These are phyloP conservation scores for Sporothrix variecibatus DNA, from an alignment of 2,329 filamentous ascomycete species.

Conservation along the genomic window DNA sequence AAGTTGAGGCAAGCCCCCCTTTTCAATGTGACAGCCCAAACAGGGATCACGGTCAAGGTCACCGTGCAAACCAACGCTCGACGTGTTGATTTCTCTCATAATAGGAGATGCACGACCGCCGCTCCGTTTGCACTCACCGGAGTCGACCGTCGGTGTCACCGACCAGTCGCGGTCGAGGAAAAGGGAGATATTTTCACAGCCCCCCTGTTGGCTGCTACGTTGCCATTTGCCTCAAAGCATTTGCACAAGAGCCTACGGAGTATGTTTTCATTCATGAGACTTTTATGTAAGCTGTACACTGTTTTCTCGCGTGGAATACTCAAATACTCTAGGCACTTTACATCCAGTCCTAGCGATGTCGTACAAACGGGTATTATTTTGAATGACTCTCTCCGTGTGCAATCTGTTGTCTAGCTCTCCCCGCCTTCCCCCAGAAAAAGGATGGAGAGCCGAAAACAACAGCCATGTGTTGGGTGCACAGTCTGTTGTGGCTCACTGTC, in stretches of 20 bases:
- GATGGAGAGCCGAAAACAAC: not conserved
- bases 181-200: not conserved
- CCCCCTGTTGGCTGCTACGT: not conserved
- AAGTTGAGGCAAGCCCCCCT: not conserved
- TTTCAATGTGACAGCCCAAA: not conserved
- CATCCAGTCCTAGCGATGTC: not conserved
- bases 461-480: not conserved
- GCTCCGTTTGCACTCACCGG: slow-evolving; percentile 1
- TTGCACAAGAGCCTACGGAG: too few species aligned
- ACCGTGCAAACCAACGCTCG: not conserved
- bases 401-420: not conserved
- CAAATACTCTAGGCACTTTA: not conserved
- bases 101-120: not conserved
- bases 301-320: not conserved
- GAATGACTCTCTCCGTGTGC: slow-evolving; percentile 2
- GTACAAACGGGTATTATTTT: not conserved
- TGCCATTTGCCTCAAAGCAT: not conserved
- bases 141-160: not conserved
- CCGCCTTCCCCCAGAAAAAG: slow-evolving; percentile 1
- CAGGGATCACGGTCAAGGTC: not conserved
- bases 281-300: not conserved
- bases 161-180: not conserved
- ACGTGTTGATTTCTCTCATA: not conserved
- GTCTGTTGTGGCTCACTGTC: not conserved
- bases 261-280: not conserved